These are phyloP conservation scores for Jatropha podagrica DNA, from an alignment of 441 rosid species.

Conservation along the genomic window DNA sequence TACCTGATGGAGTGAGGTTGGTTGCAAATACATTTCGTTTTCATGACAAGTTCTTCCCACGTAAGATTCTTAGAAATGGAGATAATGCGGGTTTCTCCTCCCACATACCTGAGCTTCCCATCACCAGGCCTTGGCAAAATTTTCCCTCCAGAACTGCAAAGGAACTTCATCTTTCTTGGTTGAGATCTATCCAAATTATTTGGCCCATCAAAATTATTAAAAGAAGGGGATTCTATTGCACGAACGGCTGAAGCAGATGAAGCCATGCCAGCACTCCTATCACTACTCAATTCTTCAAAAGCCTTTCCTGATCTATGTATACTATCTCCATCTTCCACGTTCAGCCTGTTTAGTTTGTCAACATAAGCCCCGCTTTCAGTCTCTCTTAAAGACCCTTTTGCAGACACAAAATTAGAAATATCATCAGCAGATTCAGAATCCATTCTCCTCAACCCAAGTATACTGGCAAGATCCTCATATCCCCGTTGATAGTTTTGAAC, in stretches of 20 bases:
- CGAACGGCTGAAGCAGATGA: constrained; percentile 26
- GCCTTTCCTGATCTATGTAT: constrained; percentile 40
- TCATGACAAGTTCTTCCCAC: constrained; percentile 62
- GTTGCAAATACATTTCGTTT: constrained; percentile 49
- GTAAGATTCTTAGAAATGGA: constrained; percentile 50
- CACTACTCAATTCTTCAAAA: constrained; percentile 43
- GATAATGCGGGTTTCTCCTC: constrained; percentile 77
- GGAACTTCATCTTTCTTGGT: constrained; percentile 50
- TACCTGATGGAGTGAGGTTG: constrained; percentile 60
- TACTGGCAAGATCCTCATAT: constrained; percentile 45
- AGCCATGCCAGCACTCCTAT: constrained; percentile 34
- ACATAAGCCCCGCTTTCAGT: constrained; percentile 39
- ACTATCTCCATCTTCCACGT: constrained; percentile 37
- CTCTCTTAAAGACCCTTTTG: constrained; percentile 37
- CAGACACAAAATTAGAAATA: constrained; percentile 44
- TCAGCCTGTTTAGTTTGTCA: constrained; percentile 38
- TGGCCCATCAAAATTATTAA: constrained; percentile 31
- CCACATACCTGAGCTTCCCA: constrained; percentile 85
- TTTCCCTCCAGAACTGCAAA: constrained; percentile 86
- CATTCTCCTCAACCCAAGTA: constrained; percentile 57
- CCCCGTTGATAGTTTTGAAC: constrained; percentile 40
- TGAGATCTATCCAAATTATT: constrained; percentile 35
- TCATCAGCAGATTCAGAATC: constrained; percentile 56
- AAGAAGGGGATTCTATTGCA: constrained; percentile 32
- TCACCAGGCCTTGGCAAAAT: constrained; percentile 81